phyloP scores from a whole-genome alignment of 176 grass and related monocot genomes.

The Phyllostachys edulis region DNA sequence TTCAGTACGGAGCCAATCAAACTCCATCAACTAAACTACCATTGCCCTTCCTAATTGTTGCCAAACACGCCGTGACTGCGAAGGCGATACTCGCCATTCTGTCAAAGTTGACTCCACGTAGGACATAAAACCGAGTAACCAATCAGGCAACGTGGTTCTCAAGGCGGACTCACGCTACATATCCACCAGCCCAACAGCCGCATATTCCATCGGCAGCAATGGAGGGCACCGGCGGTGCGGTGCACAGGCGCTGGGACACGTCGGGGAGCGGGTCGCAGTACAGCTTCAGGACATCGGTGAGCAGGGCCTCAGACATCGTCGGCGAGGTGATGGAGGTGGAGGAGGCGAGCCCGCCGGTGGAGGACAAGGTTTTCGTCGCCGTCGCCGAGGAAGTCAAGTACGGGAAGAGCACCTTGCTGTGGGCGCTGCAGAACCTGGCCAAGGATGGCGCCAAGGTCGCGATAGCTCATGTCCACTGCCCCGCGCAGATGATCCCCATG shows the following conservation, averaged over 20 bases:
- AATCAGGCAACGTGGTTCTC: not conserved
- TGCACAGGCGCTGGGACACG: conserved; percentile 23
- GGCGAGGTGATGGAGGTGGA: conserved; percentile 18
- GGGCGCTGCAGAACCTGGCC: conserved; percentile 61
- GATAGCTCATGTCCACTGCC: conserved; percentile 55
- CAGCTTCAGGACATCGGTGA: conserved; percentile 45
- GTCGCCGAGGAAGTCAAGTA: conserved; percentile 43
- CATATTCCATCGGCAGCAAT: not conserved
- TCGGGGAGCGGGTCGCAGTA: conserved; percentile 29
- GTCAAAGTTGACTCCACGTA: not conserved
- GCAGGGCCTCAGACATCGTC: conserved; percentile 1
- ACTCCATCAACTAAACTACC: too few relatives aligned
- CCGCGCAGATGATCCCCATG: conserved; percentile 44
- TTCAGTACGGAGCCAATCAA: too few relatives aligned
- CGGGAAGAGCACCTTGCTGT: conserved; percentile 52
- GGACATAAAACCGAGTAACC: too few relatives aligned
- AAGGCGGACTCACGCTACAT: not conserved
- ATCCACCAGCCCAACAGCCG: not conserved
- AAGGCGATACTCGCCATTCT: too few relatives aligned
- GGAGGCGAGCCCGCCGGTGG: not conserved
- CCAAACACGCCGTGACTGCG: too few relatives aligned
- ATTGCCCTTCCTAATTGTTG: too few relatives aligned
- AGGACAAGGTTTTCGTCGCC: conserved; percentile 60
- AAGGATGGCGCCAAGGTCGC: conserved; percentile 38
- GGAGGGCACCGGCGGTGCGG: not conserved